Evolutionary conservation across 768 basidiomycete genomes (phyloP), one percentile per base, ranked within the genome.

Genomic region (Amanita rubescens): DNA sequence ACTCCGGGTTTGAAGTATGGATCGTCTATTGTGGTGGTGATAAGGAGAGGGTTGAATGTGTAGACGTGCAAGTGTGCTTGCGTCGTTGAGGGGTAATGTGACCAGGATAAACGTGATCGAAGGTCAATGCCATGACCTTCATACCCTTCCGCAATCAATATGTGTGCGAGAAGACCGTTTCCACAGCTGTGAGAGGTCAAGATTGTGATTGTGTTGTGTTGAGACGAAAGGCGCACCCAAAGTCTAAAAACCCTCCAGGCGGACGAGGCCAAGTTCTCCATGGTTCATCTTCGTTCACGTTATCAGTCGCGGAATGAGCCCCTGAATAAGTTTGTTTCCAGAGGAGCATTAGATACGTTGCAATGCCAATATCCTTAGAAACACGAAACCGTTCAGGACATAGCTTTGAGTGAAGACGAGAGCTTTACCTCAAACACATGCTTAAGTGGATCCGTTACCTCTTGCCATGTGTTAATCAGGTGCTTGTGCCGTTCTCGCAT

Each of bases 401-500:
- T 17, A 15, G 14, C 20, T 5, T 12, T 39, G 27, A 51, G 2
- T 15, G n/a, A 22, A 32, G 37, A 5, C 14, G 19, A 15, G 30
- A 11, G 24, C 52, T 58, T 72, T 53, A 84, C 89, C 79, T 94
- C 92, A 53, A 86, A 94, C 7, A 94, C 89, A 68, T 94, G 92
- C 65, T 94, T 94, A 41, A 85, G 62, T 0, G 92, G 90, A 66
- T 94, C 90, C 0, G 92, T 94, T 5, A 75, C 79, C 59, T 93
- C 89, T 44, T 76, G 75, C 92, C 91, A 94, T 5, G 76, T 75
- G 59, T 78, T 71, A 3, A 91, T 79, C 10, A 92, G 69, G 61
- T 84, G 78, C 59, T 86, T 87, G 69, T 96, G 83, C 10, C 89
- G 75, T 60, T 91, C 90, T 53, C 94, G 81, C 80, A 97, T 85